A percentile compares a stretch with the other conserved stretches of the same genome.
Conservation (phyloP, 306 rosid species). For the Fragaria vesca region DNA sequence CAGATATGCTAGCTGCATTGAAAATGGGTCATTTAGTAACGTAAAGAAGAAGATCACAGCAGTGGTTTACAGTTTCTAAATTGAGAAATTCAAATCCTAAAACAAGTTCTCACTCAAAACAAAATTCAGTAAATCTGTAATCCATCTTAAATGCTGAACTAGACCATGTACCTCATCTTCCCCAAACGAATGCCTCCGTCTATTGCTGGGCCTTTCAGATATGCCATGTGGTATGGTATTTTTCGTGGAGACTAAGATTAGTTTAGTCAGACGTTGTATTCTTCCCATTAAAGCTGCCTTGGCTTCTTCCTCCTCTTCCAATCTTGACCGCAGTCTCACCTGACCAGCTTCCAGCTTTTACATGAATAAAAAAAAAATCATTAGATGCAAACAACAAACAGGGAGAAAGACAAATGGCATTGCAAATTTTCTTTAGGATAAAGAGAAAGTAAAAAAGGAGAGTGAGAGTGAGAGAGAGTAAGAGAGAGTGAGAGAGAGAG, state of each 20-base stretch:
- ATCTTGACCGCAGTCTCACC: constrained; percentile 67
- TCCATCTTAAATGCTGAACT: constrained; percentile 1
- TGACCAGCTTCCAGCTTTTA: constrained; percentile 90
- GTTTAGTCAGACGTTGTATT: constrained; percentile 81
- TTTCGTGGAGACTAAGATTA: constrained; percentile 81
- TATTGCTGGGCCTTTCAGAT: constrained; percentile 55
- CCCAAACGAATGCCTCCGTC: constrained; percentile 87
- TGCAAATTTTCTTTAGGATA: neutral
- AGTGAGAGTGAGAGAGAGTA: neutral
- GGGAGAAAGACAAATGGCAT: neutral
- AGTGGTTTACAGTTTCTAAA: neutral
- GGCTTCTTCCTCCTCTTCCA: constrained; percentile 92
- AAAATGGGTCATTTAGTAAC: constrained; percentile 25
- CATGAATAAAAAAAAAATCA: constrained; percentile 33
- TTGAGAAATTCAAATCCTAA: constrained; percentile 8
- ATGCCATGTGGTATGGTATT: constrained; percentile 56
- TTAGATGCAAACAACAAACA: constrained; percentile 24
- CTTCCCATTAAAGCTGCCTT: constrained; percentile 93
- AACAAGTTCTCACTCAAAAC: neutral
- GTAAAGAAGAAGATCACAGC: neutral
- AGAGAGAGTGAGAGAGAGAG: neutral
- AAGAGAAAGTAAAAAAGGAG: neutral
- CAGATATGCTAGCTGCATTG: constrained; percentile 76
- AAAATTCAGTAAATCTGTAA: constrained; percentile 20
- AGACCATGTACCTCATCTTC: constrained; percentile 77